A percentile compares a stretch with the other conserved stretches of the same genome.
phyloP scores from a whole-genome alignment of 108 stramenopile species.

The Stephanodiscus minutulus region DNA sequence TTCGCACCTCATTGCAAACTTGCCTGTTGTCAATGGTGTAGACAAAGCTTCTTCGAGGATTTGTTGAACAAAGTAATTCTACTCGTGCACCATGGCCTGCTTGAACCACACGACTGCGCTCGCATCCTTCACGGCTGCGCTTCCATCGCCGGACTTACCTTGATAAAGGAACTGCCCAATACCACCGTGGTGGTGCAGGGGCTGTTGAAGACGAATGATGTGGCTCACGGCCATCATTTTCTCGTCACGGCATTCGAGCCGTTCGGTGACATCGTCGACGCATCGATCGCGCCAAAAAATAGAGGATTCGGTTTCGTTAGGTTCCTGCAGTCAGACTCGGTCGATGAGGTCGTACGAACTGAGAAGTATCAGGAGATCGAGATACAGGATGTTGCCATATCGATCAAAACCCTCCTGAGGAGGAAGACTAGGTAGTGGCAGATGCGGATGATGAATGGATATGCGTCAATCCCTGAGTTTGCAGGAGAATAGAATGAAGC shows the following conservation, averaged over 20 bases:
- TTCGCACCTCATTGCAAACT: background rate
- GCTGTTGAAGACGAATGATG: constrained; percentile 72
- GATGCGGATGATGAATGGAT: background rate
- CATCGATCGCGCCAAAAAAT: constrained; percentile 72
- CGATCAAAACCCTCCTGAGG: constrained; percentile 2
- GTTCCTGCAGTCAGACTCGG: constrained; percentile 64
- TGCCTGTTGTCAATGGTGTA: constrained; percentile 16
- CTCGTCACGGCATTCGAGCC: constrained; percentile 54
- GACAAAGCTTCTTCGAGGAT: constrained; percentile 72
- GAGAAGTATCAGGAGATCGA: constrained; percentile 68
- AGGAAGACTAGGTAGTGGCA: background rate
- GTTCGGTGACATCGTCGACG: constrained; percentile 78
- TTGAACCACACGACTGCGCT: constrained; percentile 73
- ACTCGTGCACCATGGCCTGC: constrained; percentile 65
- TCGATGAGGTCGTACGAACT: constrained; percentile 46
- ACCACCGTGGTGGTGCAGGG: constrained; percentile 72
- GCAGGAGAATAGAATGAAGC: too few relatives aligned
- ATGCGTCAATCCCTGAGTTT: background rate
- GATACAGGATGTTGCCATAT: constrained; percentile 81
- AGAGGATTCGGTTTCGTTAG: constrained; percentile 83
- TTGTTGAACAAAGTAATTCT: constrained; percentile 74
- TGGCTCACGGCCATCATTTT: constrained; percentile 41
- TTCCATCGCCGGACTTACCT: constrained; percentile 63
- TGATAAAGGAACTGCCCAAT: constrained; percentile 68
- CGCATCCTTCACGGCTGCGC: constrained; percentile 84